A percentile compares a stretch with the other conserved stretches of the same genome.
phyloP scores from a whole-genome alignment of 768 basidiomycete species.

The Phallus indusiatus region DNA sequence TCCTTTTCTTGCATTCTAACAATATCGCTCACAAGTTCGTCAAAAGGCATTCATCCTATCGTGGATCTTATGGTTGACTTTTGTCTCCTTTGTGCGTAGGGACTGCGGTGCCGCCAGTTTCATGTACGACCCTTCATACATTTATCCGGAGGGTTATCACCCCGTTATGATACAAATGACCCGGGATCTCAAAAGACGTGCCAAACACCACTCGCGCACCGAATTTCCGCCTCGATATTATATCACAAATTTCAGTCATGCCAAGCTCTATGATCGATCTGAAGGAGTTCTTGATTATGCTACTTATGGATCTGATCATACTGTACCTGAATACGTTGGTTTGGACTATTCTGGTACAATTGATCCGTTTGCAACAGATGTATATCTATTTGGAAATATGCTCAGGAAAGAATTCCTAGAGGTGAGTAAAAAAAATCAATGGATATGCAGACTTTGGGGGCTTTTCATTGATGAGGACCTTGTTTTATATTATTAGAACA shows the following conservation, averaged over 20 bases:
- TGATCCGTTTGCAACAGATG: neutral
- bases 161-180: slow-evolving; percentile 14
- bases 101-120: slow-evolving; percentile 23
- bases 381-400: neutral
- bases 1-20: slow-evolving; percentile 8
- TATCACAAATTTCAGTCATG: slow-evolving; percentile 30
- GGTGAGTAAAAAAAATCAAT: neutral
- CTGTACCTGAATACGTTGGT: neutral
- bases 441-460: neutral
- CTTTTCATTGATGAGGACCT: neutral
- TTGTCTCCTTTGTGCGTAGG: slow-evolving; percentile 11
- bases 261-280: slow-evolving; percentile 19
- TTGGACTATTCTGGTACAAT: no score
- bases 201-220: slow-evolving; percentile 22
- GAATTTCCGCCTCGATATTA: slow-evolving; percentile 23
- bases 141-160: slow-evolving; percentile 22
- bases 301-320: neutral
- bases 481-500: neutral
- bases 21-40: slow-evolving; percentile 10
- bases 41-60: no score
- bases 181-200: slow-evolving; percentile 15
- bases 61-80: neutral
- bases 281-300: slow-evolving; percentile 6
- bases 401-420: neutral
- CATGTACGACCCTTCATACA: slow-evolving; percentile 23